A percentile compares a stretch with the other conserved stretches of the same genome.
Evolutionary conservation across 441 rosid genomes (phyloP).

Genomic region (Arabidopsis hybrid): DNA sequence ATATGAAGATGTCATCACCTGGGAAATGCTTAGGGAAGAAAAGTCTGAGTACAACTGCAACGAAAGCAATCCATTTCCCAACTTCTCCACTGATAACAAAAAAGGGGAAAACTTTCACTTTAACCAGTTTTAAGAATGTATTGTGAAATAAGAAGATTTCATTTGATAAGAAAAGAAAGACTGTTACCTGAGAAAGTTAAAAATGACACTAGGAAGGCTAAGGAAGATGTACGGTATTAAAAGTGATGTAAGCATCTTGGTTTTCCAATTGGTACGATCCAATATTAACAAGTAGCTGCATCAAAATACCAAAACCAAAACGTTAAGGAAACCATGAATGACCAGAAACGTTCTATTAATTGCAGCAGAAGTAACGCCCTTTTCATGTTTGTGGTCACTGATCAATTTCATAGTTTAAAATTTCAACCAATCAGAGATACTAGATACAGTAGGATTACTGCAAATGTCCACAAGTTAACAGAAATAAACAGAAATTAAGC

Average conservation of each 20-base stretch:
- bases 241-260: slow-evolving; percentile 79
- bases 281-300: slow-evolving; percentile 78
- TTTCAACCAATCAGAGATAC: background rate
- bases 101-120: background rate
- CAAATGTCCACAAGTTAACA: slow-evolving; percentile 7
- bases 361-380: background rate
- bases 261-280: slow-evolving; percentile 91
- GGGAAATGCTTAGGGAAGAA: slow-evolving; percentile 87
- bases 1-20: slow-evolving; percentile 48
- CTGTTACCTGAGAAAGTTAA: slow-evolving; percentile 64
- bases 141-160: no score
- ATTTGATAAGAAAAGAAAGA: background rate
- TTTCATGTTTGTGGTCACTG: background rate
- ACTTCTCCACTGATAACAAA: slow-evolving; percentile 60
- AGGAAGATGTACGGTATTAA: slow-evolving; percentile 82
- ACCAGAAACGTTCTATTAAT: background rate
- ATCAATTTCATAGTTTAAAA: background rate
- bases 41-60: slow-evolving; percentile 74
- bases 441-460: slow-evolving; percentile 9
- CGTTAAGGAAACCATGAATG: background rate
- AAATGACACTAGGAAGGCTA: slow-evolving; percentile 67
- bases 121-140: background rate
- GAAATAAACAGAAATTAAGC: background rate
- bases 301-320: background rate
- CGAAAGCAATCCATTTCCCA: slow-evolving; percentile 83